Evolutionary conservation across 192 early-diverging fungal species (phyloP).

Genomic region (Rhizophagus prolifer): DNA sequence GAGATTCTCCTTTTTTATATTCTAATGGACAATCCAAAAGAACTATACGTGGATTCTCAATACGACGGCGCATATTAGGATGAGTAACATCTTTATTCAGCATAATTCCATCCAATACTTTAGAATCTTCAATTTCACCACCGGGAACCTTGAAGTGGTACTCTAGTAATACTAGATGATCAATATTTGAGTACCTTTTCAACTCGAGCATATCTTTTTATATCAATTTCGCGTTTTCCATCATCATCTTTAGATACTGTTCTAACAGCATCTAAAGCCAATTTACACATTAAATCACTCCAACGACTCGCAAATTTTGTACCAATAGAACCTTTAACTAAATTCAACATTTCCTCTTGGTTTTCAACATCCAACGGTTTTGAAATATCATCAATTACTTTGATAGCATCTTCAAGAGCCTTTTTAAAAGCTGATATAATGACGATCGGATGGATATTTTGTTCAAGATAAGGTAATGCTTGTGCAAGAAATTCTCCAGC

Average conservation of each 20-base stretch:
- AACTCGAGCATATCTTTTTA: slow-evolving; percentile 96
- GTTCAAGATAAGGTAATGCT: slow-evolving; percentile 90
- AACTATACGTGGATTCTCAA: slow-evolving; percentile 95
- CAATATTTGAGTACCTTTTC: slow-evolving; percentile 72
- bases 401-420: slow-evolving; percentile 90
- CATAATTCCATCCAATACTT: slow-evolving; percentile 96
- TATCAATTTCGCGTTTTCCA: slow-evolving; percentile 90
- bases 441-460: slow-evolving; percentile 97
- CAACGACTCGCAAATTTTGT: slow-evolving; percentile 96
- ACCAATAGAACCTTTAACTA: slow-evolving; percentile 92
- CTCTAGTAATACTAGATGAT: neutral
- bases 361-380: slow-evolving; percentile 81
- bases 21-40: slow-evolving; percentile 98
- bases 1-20: slow-evolving; percentile 99
- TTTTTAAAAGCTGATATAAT: slow-evolving; percentile 92
- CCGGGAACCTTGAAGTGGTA: slow-evolving; percentile 75
- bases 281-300: slow-evolving; percentile 96
- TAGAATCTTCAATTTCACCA: slow-evolving; percentile 94
- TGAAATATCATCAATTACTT: slow-evolving; percentile 82
- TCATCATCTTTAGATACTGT: slow-evolving; percentile 71
- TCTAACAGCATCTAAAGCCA: slow-evolving; percentile 96
- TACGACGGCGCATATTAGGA: slow-evolving; percentile 92
- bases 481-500: slow-evolving; percentile 95
- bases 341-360: slow-evolving; percentile 82
- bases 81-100: slow-evolving; percentile 99